These are phyloP conservation scores for Neonectria punicea DNA, from an alignment of 2,329 filamentous ascomycete species.

Conservation along the genomic window DNA sequence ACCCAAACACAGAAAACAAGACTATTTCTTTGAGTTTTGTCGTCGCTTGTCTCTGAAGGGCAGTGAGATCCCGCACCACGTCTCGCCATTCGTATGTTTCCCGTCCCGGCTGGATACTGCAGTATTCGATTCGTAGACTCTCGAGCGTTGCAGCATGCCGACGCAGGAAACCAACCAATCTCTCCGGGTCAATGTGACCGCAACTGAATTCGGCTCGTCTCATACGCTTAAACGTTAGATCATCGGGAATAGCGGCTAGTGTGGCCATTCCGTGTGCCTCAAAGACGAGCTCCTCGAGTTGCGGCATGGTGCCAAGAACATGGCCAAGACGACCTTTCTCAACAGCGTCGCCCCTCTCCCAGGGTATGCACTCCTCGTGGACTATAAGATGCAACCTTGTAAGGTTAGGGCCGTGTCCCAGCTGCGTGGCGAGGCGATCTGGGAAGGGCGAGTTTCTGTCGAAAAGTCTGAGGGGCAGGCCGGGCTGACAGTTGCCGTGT, in stretches of 20 bases:
- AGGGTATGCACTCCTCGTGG: background rate
- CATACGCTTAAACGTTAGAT: background rate
- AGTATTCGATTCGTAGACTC: slow-evolving; percentile 1
- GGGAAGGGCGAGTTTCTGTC: background rate
- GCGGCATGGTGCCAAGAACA: slow-evolving; percentile 4
- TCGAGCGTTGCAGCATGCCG: background rate
- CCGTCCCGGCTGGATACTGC: background rate
- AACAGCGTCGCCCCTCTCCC: background rate
- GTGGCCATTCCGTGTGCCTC: slow-evolving; percentile 2
- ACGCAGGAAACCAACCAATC: background rate
- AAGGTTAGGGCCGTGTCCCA: background rate
- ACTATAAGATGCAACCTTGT: slow-evolving; percentile 7
- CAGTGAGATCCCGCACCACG: background rate
- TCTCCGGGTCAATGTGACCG: background rate
- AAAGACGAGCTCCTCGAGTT: slow-evolving; percentile 8
- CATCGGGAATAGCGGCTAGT: background rate
- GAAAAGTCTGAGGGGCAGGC: slow-evolving; percentile 3
- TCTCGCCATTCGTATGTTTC: background rate
- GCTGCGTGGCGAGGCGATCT: background rate
- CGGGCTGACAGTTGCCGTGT: background rate
- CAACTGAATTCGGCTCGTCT: slow-evolving; percentile 8
- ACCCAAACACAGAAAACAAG: background rate
- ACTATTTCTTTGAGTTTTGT: slow-evolving; percentile 7
- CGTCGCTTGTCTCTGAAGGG: background rate
- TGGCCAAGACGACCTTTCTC: background rate